Evolutionary conservation across 2,329 filamentous ascomycete genomes (phyloP), one percentile per base, ranked within the genome.

Genomic region (Talaromyces sp.): DNA sequence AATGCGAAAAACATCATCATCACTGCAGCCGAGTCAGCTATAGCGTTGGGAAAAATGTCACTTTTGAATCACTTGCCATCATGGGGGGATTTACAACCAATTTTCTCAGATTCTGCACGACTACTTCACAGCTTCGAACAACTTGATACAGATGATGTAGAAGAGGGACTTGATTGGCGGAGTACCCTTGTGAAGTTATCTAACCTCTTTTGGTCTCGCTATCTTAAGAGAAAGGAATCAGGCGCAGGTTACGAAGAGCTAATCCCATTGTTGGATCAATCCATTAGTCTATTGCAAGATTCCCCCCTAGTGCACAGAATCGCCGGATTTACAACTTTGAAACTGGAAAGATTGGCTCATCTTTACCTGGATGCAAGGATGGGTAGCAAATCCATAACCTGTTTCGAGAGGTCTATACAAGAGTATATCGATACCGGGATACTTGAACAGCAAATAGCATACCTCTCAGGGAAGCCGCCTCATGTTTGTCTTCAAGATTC

Each of bases 141-240:
- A 2, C n/a, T 67, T 4, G 60, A 63, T 6, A 66, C 67, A 8
- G 61, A 66, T 27, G 41, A 63, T 1, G n/a, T 52, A 8, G 62
- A 64, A 33, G 60, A 67, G 9, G 65, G 61, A 6, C 70, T 75
- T 27, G 70, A 64, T 22, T 69, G 70, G 52, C 73, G 73, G 1
- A 66, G 69, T 63, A 71, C 71, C 11, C 70, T 78, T 62, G 73
- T 79, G 16, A 79, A 77, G 33, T 63, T 83, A 49, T 83, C 81
- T 0, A 82, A 82, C 65, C 67, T 80, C 4, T 81, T 79, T 66
- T 83, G 81, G 81, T 78, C 78, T 54, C 76, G 79, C 10, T 83
- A 82, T 63, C 70, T 80, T 24, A 77, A 80, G 63, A 75, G 78
- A 56, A 79, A 78, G 59, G 76, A 80, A 65, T 65, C 71, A 41